Evolutionary conservation across 495 filamentous ascomycete species (phyloP).

Genomic region (Darksidea phi): DNA sequence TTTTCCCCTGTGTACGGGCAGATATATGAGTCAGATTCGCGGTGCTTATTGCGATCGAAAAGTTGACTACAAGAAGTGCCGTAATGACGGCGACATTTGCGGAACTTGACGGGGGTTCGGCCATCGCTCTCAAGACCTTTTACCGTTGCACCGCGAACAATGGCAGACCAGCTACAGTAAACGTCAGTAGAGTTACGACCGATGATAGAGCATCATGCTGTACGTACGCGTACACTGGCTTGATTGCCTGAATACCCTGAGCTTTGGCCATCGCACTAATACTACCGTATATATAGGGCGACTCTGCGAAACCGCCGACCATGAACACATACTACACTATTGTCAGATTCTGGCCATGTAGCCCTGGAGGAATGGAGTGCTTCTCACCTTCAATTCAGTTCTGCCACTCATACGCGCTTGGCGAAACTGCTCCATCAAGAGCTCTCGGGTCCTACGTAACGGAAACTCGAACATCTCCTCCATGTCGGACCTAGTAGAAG

Average conservation of each 20-base stretch:
- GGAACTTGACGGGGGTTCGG: conserved; percentile 1
- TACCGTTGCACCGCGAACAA: conserved; percentile 14
- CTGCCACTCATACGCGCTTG: neutral
- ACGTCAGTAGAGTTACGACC: neutral
- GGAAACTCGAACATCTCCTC: conserved; percentile 19
- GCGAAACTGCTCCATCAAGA: conserved; percentile 17
- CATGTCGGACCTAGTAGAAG: conserved; percentile 7
- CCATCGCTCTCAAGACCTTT: conserved; percentile 20
- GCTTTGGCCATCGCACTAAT: neutral
- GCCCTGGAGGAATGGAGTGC: neutral
- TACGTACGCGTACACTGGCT: conserved; percentile 17
- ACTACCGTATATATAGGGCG: conserved; percentile 15
- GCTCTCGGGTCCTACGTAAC: conserved; percentile 1
- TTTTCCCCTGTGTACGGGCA: conserved; percentile 5
- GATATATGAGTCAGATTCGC: conserved; percentile 10
- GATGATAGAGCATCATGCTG: too few species aligned
- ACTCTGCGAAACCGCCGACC: conserved; percentile 25
- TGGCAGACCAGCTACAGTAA: conserved; percentile 9
- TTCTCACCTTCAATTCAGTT: conserved; percentile 18
- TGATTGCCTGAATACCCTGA: neutral
- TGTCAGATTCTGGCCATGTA: neutral
- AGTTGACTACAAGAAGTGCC: conserved; percentile 10
- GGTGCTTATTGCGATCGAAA: conserved; percentile 5
- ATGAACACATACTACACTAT: conserved; percentile 18
- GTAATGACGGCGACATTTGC: conserved; percentile 21